Percentiles rank a stretch among this genome's conserved stretches.
These are phyloP conservation scores for Boletus tylopilopsis DNA, from an alignment of 768 basidiomycete species.

Conservation along the genomic window DNA sequence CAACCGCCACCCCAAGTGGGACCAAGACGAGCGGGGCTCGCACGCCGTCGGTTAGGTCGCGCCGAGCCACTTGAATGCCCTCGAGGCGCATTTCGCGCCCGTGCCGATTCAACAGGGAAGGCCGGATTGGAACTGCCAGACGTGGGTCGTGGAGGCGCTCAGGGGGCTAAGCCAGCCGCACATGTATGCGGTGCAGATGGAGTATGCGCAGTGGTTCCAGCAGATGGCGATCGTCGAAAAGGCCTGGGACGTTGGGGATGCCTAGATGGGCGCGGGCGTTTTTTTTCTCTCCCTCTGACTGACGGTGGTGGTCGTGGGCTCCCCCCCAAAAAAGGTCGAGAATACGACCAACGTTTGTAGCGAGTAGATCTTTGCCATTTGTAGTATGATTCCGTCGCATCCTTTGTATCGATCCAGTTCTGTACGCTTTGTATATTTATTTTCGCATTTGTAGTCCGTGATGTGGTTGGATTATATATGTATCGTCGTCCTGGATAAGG, in stretches of 20 bases:
- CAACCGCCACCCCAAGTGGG: slow-evolving; percentile 13
- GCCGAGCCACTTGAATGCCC: neutral
- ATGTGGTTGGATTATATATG: too few relatives aligned
- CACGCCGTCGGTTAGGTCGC: slow-evolving; percentile 14
- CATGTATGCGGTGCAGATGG: slow-evolving; percentile 17
- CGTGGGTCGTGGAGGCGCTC: slow-evolving; percentile 19
- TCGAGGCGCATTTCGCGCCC: slow-evolving; percentile 11
- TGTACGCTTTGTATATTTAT: too few relatives aligned
- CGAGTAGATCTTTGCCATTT: too few relatives aligned
- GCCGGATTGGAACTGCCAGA: slow-evolving; percentile 18
- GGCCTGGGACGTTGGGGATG: slow-evolving; percentile 18
- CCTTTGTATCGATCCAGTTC: too few relatives aligned
- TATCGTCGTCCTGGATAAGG: too few relatives aligned
- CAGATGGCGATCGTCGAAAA: slow-evolving; percentile 16
- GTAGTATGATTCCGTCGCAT: too few relatives aligned
- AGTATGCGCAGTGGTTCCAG: slow-evolving; percentile 4
- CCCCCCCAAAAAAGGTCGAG: too few relatives aligned
- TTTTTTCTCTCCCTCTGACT: too few relatives aligned
- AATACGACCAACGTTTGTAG: too few relatives aligned
- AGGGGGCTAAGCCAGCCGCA: slow-evolving; percentile 8
- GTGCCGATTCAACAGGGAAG: slow-evolving; percentile 10
- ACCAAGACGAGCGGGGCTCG: slow-evolving; percentile 6
- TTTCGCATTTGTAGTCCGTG: too few relatives aligned
- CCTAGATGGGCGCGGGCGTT: too few relatives aligned
- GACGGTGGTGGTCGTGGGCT: too few relatives aligned